Evolutionary conservation across 1,284 basidiomycete genomes (phyloP).

Genomic region (Leccinum proximum): DNA sequence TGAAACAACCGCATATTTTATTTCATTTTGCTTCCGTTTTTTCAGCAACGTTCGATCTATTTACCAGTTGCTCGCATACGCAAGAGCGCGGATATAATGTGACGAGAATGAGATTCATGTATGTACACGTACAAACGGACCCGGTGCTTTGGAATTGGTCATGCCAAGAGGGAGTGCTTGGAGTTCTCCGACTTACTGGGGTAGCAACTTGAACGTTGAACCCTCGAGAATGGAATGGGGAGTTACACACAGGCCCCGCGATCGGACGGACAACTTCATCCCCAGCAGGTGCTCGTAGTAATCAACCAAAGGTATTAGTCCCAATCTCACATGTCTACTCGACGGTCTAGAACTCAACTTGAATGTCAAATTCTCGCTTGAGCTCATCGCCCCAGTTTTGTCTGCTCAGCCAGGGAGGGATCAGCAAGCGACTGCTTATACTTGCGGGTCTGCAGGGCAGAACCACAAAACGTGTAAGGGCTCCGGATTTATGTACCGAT

Average conservation of each 20-base stretch:
- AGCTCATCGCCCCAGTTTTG: constrained; percentile 26
- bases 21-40: constrained; percentile 5
- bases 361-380: constrained; percentile 30
- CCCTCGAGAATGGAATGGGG: constrained; percentile 24
- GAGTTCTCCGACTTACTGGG: constrained; percentile 11
- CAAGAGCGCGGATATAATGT: constrained; percentile 15
- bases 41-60: constrained; percentile 7
- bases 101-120: constrained; percentile 7
- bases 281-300: constrained; percentile 3
- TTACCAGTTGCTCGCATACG: constrained; percentile 2
- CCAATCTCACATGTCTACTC: constrained; percentile 18
- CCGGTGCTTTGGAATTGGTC: constrained; percentile 19
- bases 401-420: constrained; percentile 18
- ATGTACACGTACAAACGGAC: constrained; percentile 10
- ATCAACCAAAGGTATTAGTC: constrained; percentile 7
- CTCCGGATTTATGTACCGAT: constrained; percentile 22
- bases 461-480: constrained; percentile 18
- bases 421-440: constrained; percentile 19
- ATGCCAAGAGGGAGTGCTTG: constrained; percentile 11
- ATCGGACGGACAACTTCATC: constrained; percentile 11
- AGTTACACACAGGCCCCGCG: constrained; percentile 5
- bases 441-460: constrained; percentile 35
- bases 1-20: constrained; percentile 18
- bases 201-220: background rate
- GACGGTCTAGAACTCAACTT: constrained; percentile 25